Base-by-base conservation (phyloP, 345 rosid species). In the Salix exigua region DNA sequence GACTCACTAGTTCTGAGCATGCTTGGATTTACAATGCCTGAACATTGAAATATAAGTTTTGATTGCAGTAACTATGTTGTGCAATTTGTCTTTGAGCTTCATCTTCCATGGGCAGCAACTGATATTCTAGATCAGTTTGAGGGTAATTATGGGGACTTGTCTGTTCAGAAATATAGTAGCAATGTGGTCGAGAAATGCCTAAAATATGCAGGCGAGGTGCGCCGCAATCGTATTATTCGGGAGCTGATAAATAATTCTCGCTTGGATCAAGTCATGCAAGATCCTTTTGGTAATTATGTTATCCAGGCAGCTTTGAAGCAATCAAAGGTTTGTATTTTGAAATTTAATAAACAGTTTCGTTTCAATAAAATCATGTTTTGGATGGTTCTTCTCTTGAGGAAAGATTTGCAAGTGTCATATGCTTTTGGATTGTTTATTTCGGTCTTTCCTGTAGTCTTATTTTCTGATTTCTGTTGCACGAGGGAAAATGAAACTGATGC, bases 91-190 rank as follows among this genome's bases (percentile, higher is more conserved):
- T 85, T 92, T 77, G 91, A 90, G 83, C 94, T 90, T 73, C 81
- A 50, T 7, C 88, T 89, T 79, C 87, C 89, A 8, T 85, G 87
- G 88, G 97, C 92, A 31, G 76, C 77, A 18, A 71, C 65, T 28
- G 80, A 85, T 71, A 88, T 90, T 71, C 86, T 91, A 28, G 86
- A 89, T 74, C 92, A 86, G 67, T 74, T 93, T 83, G 86, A 85
- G 81, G 97, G 97, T 50, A 87, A 83, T 76, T 91, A 83, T 74
- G 90, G 88, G n/a, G 93, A 85, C 78, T 85, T 93, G 74, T 87
- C 97, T 11, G 82, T 91, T 92, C 96, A 89, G 87, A 93, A 93
- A 75, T 93, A 91, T 77, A 89, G 97, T 85, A 93, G 97, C 84
- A 93, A 93, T 66, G 97, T 93, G 71, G 97, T 93, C 40, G 97